phyloP scores from a whole-genome alignment of 371 early-diverging fungal genomes.

The Coemansia sp. region DNA sequence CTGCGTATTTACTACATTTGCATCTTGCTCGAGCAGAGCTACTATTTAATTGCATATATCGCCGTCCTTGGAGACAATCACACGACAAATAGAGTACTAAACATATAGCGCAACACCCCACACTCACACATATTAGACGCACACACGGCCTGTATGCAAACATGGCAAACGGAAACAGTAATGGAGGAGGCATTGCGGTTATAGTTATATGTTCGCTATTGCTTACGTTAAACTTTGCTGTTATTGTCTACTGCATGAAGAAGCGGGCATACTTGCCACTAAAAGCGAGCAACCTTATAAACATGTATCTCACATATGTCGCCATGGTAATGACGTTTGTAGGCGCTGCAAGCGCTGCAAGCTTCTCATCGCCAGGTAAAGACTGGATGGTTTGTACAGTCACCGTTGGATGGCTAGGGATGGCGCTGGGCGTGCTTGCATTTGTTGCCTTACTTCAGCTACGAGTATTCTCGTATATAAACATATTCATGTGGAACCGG shows the following conservation, averaged over 20 bases:
- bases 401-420: slow-evolving; percentile 38
- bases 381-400: slow-evolving; percentile 36
- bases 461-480: slow-evolving; percentile 35
- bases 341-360: slow-evolving; percentile 16
- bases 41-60: too few species aligned
- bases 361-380: slow-evolving; percentile 15
- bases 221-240: slow-evolving; percentile 12
- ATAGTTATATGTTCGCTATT: slow-evolving; percentile 24
- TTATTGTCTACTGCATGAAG: slow-evolving; percentile 21
- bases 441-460: slow-evolving; percentile 33
- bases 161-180: slow-evolving; percentile 37
- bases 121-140: neutral
- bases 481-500: slow-evolving; percentile 30
- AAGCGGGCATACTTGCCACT: slow-evolving; percentile 40
- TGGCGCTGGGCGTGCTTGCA: slow-evolving; percentile 32
- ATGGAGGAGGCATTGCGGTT: slow-evolving; percentile 25
- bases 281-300: slow-evolving; percentile 22
- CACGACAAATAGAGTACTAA: neutral
- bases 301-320: slow-evolving; percentile 36
- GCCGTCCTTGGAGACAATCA: neutral
- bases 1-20: neutral
- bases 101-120: neutral
- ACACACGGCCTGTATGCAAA: neutral
- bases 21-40: neutral
- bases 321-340: slow-evolving; percentile 40